A percentile compares a stretch with the other conserved stretches of the same genome.
Evolutionary conservation across 306 rosid genomes (phyloP).

Genomic region (Quercus agrifolia): DNA sequence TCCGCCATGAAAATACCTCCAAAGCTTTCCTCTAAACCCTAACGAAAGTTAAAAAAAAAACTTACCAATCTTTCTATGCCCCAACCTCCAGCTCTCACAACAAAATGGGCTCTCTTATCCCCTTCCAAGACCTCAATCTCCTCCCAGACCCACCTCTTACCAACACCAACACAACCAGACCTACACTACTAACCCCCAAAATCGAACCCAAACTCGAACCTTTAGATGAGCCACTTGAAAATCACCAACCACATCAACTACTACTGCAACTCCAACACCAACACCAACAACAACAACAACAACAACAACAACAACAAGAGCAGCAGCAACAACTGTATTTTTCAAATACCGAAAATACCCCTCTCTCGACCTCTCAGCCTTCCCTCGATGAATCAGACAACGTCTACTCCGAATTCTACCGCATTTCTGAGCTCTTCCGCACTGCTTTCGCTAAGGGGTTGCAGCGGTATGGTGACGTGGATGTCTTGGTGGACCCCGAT

Average conservation of each 20-base stretch:
- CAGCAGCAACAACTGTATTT: slow-evolving; percentile 6
- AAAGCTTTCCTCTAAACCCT: slow-evolving; percentile 21
- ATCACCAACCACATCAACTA: slow-evolving; percentile 3
- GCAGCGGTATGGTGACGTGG: slow-evolving; percentile 24
- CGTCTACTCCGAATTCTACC: slow-evolving; percentile 50
- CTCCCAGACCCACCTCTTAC: slow-evolving; percentile 37
- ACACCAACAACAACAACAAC: neutral
- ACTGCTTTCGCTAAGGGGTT: slow-evolving; percentile 40
- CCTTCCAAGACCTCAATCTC: slow-evolving; percentile 52
- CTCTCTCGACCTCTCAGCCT: slow-evolving; percentile 17
- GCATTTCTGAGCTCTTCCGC: slow-evolving; percentile 56
- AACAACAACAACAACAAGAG: neutral
- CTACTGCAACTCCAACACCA: neutral
- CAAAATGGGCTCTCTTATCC: slow-evolving; percentile 52
- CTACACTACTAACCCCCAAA: slow-evolving; percentile 35
- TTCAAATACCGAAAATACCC: slow-evolving; percentile 17
- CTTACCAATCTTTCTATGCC: slow-evolving; percentile 9
- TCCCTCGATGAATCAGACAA: slow-evolving; percentile 27
- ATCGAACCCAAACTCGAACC: slow-evolving; percentile 79
- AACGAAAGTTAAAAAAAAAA: neutral
- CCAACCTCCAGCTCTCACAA: slow-evolving; percentile 3
- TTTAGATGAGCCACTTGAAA: slow-evolving; percentile 36
- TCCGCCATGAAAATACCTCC: slow-evolving; percentile 35
- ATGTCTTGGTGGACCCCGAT: slow-evolving; percentile 38
- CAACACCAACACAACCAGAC: neutral